Conservation (phyloP, 495 filamentous ascomycete species). For the Aspergillus bridgeri region DNA sequence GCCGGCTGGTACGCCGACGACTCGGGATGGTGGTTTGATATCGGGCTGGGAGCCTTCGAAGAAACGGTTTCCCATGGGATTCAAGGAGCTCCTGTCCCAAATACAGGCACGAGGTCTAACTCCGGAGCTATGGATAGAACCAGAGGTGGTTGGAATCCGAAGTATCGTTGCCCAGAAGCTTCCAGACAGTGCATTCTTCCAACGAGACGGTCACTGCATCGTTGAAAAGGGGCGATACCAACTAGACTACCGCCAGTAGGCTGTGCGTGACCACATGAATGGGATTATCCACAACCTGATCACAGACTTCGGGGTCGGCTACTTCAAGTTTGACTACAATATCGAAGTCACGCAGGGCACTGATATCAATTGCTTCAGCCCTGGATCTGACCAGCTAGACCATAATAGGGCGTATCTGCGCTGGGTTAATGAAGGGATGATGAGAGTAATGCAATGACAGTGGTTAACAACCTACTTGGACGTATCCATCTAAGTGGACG, state of each 20-base stretch:
- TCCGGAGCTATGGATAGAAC: slow-evolving; percentile 26
- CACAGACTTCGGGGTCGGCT: slow-evolving; percentile 16
- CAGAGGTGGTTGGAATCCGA: slow-evolving; percentile 22
- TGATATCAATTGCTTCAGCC: slow-evolving; percentile 14
- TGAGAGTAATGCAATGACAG: slow-evolving; percentile 21
- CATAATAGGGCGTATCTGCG: slow-evolving; percentile 18
- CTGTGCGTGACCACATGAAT: slow-evolving; percentile 15
- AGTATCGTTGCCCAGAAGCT: slow-evolving; percentile 15
- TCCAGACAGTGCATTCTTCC: slow-evolving; percentile 22
- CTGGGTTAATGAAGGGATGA: slow-evolving; percentile 19
- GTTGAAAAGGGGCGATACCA: slow-evolving; percentile 21
- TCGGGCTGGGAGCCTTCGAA: slow-evolving; percentile 27
- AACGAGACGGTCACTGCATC: slow-evolving; percentile 14
- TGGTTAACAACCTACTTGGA: slow-evolving; percentile 22
- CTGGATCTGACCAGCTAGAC: slow-evolving; percentile 15
- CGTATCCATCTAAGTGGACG: slow-evolving; percentile 24
- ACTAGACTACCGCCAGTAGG: slow-evolving; percentile 16
- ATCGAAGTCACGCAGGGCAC: slow-evolving; percentile 24
- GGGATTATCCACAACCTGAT: slow-evolving; percentile 13
- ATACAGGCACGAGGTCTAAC: slow-evolving; percentile 14
- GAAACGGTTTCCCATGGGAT: slow-evolving; percentile 23
- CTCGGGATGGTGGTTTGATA: slow-evolving; percentile 26
- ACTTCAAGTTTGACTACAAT: slow-evolving; percentile 30
- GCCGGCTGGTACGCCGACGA: slow-evolving; percentile 30
- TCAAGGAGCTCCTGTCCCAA: slow-evolving; percentile 11